These are phyloP conservation scores for Epichloe aotearoae DNA, from an alignment of 2,329 filamentous ascomycete species.

Conservation along the genomic window DNA sequence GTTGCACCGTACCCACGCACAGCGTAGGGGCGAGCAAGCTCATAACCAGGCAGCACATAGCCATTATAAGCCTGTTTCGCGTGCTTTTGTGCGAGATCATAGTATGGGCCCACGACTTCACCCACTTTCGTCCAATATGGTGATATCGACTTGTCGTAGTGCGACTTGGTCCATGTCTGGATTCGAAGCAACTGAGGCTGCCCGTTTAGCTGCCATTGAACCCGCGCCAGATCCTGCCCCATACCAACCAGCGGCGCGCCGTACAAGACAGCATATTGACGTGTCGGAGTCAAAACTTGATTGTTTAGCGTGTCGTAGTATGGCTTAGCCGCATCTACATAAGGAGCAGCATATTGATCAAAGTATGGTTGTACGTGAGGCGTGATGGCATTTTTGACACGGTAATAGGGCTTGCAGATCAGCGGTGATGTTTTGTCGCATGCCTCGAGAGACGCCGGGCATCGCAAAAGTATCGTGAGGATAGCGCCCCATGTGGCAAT, in stretches of 20 bases:
- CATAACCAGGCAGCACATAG: constrained; percentile 63
- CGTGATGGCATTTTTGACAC: constrained; percentile 45
- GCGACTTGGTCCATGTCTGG: constrained; percentile 43
- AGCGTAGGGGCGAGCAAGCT: constrained; percentile 60
- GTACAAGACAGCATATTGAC: constrained; percentile 55
- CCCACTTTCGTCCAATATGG: constrained; percentile 58
- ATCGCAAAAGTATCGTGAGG: constrained; percentile 67
- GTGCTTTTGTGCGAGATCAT: constrained; percentile 48
- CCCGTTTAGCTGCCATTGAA: constrained; percentile 67
- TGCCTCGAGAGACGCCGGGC: constrained; percentile 55
- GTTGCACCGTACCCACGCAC: constrained; percentile 53
- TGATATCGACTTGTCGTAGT: constrained; percentile 59
- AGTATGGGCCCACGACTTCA: constrained; percentile 55
- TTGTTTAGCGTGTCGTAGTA: constrained; percentile 56
- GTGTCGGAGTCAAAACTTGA: constrained; percentile 54
- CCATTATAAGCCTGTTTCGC: constrained; percentile 57
- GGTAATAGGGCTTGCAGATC: constrained; percentile 74
- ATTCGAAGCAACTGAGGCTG: constrained; percentile 61
- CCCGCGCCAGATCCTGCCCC: constrained; percentile 49
- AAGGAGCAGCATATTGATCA: constrained; percentile 67
- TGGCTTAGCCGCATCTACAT: constrained; percentile 62
- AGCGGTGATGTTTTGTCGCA: constrained; percentile 57
- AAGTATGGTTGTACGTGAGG: constrained; percentile 82
- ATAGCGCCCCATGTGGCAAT: constrained; percentile 78
- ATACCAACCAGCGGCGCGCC: constrained; percentile 60